Conservation (phyloP, 768 basidiomycete species). For the Tubosaeta sp. region DNA sequence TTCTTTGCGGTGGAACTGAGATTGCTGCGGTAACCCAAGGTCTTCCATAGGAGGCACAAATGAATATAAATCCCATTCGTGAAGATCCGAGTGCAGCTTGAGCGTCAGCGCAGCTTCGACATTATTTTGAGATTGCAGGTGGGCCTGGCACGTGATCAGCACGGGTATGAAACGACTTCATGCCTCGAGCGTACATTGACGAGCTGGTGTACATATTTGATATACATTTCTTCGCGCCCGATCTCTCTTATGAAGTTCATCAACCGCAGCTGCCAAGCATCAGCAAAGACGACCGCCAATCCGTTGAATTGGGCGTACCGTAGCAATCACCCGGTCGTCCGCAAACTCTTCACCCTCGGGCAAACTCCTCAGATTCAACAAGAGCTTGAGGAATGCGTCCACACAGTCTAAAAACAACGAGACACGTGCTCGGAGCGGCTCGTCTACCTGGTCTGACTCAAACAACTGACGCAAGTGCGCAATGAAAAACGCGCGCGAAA, state of each 20-base stretch:
- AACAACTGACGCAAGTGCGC: constrained; percentile 87
- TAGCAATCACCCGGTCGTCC: constrained; percentile 92
- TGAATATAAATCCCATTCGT: constrained; percentile 81
- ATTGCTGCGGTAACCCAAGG: constrained; percentile 85
- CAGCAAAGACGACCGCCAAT: constrained; percentile 2
- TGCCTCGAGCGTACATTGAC: constrained; percentile 62
- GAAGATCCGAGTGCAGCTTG: constrained; percentile 89
- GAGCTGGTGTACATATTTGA: constrained; percentile 94
- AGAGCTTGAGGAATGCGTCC: constrained; percentile 86
- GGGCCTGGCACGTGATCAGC: constrained; percentile 53
- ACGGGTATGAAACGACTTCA: not conserved
- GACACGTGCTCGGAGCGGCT: constrained; percentile 71
- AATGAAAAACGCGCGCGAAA: constrained; percentile 90
- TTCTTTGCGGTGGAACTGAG: constrained; percentile 91
- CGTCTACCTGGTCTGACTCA: constrained; percentile 77
- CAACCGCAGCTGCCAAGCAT: constrained; percentile 58
- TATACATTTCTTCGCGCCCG: constrained; percentile 89
- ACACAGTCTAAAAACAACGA: constrained; percentile 83
- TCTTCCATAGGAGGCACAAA: constrained; percentile 89
- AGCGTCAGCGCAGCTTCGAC: constrained; percentile 92
- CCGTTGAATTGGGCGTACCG: constrained; percentile 42
- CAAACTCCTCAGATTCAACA: constrained; percentile 81
- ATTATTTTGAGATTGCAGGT: constrained; percentile 83
- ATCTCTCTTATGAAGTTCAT: constrained; percentile 95
- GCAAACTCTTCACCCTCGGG: constrained; percentile 93